Percentiles rank a stretch among this genome's conserved stretches.
These are phyloP conservation scores for Adenanthera pavonina DNA, from an alignment of 306 rosid species.

Conservation along the genomic window DNA sequence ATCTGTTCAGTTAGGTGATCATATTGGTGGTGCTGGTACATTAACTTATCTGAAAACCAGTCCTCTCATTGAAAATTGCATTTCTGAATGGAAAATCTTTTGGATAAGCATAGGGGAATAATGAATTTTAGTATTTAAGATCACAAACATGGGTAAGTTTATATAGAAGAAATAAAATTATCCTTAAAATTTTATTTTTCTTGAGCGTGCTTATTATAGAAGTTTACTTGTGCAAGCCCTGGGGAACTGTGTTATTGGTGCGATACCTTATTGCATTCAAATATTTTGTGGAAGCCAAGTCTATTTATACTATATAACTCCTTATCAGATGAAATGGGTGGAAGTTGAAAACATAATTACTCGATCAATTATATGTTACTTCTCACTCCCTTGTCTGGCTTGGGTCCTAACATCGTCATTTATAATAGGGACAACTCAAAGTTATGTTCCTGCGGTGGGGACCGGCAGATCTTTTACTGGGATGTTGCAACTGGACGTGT, in stretches of 20 bases:
- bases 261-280: background rate
- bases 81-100: background rate
- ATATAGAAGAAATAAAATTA: background rate
- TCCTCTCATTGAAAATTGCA: background rate
- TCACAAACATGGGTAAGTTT: background rate
- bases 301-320: background rate
- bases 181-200: background rate
- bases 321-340: background rate
- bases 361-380: background rate
- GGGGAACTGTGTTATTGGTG: background rate
- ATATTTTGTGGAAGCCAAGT: background rate
- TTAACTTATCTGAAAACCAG: background rate
- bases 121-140: background rate
- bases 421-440: constrained; percentile 81
- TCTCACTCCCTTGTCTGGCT: background rate
- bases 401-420: background rate
- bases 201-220: background rate
- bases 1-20: background rate
- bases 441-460: constrained; percentile 87
- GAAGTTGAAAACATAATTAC: background rate
- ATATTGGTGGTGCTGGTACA: background rate
- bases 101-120: background rate
- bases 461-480: constrained; percentile 85
- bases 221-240: background rate
- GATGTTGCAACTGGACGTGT: constrained; percentile 89